Evolutionary conservation across 768 basidiomycete species (phyloP).

Genomic region (Leccinum barrowsii): DNA sequence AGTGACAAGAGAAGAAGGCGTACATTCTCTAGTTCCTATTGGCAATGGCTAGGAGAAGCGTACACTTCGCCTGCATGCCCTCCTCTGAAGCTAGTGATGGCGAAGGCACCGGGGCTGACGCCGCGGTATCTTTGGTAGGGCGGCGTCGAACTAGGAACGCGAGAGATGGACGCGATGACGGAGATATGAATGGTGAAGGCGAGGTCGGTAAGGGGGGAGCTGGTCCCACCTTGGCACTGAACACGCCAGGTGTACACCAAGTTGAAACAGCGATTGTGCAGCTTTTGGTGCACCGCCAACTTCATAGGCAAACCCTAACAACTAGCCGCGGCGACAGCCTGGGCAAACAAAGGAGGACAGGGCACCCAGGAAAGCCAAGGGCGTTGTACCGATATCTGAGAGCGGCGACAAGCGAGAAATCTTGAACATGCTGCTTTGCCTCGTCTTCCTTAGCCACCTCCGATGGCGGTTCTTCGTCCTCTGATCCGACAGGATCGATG

Average conservation of each 20-base stretch:
- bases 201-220: not conserved
- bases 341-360: constrained; percentile 27
- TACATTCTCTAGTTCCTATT: constrained; percentile 58
- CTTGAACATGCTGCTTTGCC: constrained; percentile 13
- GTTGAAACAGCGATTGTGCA: constrained; percentile 1
- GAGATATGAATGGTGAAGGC: constrained; percentile 2
- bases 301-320: constrained; percentile 8
- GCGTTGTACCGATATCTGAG: constrained; percentile 53
- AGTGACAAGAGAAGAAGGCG: constrained; percentile 23
- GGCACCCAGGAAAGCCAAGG: constrained; percentile 63
- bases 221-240: constrained; percentile 1
- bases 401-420: constrained; percentile 28
- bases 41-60: constrained; percentile 43
- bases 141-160: constrained; percentile 5
- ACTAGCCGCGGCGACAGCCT: not conserved
- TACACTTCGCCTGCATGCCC: constrained; percentile 71
- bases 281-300: constrained; percentile 2
- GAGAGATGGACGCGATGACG: not conserved
- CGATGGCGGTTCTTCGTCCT: constrained; percentile 23
- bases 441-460: constrained; percentile 18
- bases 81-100: constrained; percentile 40
- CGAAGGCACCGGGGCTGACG: not conserved
- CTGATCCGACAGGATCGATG: constrained; percentile 30
- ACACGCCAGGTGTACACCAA: constrained; percentile 11
- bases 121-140: not conserved